phyloP scores from a whole-genome alignment of 768 basidiomycete genomes.

The Lactarius hatsudake region DNA sequence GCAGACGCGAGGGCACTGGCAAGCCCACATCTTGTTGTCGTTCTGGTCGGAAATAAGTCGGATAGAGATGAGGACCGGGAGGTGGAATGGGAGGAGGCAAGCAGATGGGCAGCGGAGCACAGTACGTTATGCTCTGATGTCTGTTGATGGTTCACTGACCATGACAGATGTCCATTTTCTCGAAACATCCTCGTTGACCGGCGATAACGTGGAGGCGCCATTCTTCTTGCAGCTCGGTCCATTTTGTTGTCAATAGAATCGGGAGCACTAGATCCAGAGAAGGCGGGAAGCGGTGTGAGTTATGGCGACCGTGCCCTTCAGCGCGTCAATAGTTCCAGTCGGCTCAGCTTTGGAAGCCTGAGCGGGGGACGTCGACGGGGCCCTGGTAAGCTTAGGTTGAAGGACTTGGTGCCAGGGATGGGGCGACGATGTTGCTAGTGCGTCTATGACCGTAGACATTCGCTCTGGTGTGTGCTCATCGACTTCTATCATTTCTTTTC shows the following conservation, averaged over 20 bases:
- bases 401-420: slow-evolving; percentile 59
- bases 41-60: slow-evolving; percentile 93
- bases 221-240: slow-evolving; percentile 85
- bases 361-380: slow-evolving; percentile 61
- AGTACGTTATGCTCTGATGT: slow-evolving; percentile 44
- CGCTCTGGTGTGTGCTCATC: slow-evolving; percentile 6
- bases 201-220: slow-evolving; percentile 92
- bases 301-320: slow-evolving; percentile 93
- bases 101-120: slow-evolving; percentile 94
- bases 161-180: slow-evolving; percentile 83
- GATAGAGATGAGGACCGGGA: slow-evolving; percentile 94
- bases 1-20: slow-evolving; percentile 91
- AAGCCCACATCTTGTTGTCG: slow-evolving; percentile 85
- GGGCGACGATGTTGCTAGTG: slow-evolving; percentile 59
- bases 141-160: slow-evolving; percentile 10
- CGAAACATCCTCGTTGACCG: slow-evolving; percentile 87
- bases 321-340: slow-evolving; percentile 87
- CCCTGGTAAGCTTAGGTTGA: slow-evolving; percentile 57
- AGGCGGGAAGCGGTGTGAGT: slow-evolving; percentile 91
- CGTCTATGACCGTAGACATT: slow-evolving; percentile 4
- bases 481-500: not conserved
- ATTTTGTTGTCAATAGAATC: slow-evolving; percentile 91
- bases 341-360: slow-evolving; percentile 80
- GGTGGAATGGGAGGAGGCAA: slow-evolving; percentile 94
- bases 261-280: slow-evolving; percentile 88